Base-by-base conservation (phyloP, 2,329 filamentous ascomycete species). In the Diaporthe aspalathi region DNA sequence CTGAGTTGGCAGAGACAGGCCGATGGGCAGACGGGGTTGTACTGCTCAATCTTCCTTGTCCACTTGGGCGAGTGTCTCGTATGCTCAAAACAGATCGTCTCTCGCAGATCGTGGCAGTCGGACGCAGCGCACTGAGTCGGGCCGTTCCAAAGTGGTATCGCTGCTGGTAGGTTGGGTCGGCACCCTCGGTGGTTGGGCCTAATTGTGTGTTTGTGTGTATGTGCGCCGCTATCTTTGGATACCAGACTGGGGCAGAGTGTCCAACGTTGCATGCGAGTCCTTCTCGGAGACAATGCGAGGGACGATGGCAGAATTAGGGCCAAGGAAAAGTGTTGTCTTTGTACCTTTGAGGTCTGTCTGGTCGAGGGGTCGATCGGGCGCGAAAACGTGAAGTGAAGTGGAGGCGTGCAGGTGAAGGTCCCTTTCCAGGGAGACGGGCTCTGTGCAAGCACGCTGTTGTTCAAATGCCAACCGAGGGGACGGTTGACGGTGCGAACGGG, bases 391-490 rank as follows among this genome's bases (percentile, higher is more conserved):
- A 5, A 32, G 32, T 5, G 5, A 8, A 32, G 32, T 8, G n/a
- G 9, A 38, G 56, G 9, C 7, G 38, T 49, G 43, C n/a, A 47
- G 43, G 7, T 49, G 35, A 29, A 35, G 27, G 43, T 49, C 43
- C 43, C 57, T 49, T 63, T 63, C 57, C 57, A 29, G 57, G 43
- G 57, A 32, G 43, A 63, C 57, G 43, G n/a, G 43, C 27, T 32
- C 12, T 24, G 60, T 65, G 60, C 60, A 50, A 49, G 45, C 12
- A 50, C 60, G 60, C 60, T 65, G 60, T 65, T 65, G 60, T 65
- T 49, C 60, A 50, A 65, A 65, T 65, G 60, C 60, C 60, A 65
- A 65, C 20, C 60, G 60, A 65, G 27, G 45, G 60, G 45, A 35
- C 29, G 60, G 50, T 65, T 50, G 60, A 50, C 60, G 29, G 60